Evolutionary conservation across 164 flowering plant species (phyloP).

Genomic region (Magnolia kwangsiensis): DNA sequence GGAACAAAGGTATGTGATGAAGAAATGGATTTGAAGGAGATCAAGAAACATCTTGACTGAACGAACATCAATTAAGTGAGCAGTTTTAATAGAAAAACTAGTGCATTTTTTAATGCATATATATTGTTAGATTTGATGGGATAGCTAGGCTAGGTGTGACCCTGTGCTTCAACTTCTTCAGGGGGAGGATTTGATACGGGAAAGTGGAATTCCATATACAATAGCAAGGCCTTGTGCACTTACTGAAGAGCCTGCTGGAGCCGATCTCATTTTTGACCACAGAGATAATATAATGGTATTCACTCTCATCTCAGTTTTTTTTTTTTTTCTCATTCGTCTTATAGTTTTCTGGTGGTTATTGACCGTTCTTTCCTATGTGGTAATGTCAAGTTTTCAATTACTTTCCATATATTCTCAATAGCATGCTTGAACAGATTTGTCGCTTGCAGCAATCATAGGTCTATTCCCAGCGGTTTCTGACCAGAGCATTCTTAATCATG

Average conservation of each 20-base stretch:
- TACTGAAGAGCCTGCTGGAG: conserved; percentile 98
- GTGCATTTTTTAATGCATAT: background rate
- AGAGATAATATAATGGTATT: conserved; percentile 94
- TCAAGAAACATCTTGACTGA: background rate
- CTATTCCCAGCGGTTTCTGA: background rate
- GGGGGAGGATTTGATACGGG: conserved; percentile 96
- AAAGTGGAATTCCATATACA: conserved; percentile 88
- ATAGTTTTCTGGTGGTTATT: background rate
- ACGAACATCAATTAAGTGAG: background rate
- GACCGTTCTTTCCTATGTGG: no score
- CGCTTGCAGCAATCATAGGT: background rate
- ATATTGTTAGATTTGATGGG: background rate
- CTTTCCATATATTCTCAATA: background rate
- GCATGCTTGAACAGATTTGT: background rate
- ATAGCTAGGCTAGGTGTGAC: background rate
- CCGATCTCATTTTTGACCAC: conserved; percentile 95
- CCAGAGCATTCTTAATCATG: background rate
- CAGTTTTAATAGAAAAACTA: background rate
- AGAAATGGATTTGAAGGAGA: background rate
- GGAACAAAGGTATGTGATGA: background rate
- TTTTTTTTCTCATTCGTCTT: background rate
- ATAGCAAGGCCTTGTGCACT: conserved; percentile 97
- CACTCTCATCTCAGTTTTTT: background rate
- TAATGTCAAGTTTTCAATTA: background rate
- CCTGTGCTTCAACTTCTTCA: conserved; percentile 17